These are phyloP conservation scores for Allium sativum DNA, from an alignment of 106 monocot species.

Conservation along the genomic window DNA sequence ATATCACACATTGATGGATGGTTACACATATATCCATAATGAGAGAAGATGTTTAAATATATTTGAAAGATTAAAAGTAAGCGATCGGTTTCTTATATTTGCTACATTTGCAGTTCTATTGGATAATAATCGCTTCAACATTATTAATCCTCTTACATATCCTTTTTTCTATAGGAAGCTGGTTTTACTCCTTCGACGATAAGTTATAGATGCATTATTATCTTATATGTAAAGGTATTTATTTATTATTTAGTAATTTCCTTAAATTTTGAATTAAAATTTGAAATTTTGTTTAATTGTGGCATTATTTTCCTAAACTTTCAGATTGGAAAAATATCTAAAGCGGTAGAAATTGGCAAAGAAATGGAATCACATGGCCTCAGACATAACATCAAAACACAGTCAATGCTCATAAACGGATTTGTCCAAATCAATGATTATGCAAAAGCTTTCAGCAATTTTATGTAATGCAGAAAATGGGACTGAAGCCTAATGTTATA, in stretches of 20 bases:
- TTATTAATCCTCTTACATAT: conserved; percentile 2
- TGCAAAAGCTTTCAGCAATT: conserved; percentile 89
- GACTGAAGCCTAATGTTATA: conserved; percentile 70
- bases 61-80: conserved; percentile 89
- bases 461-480: conserved; percentile 73
- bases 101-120: neutral
- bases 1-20: conserved; percentile 99
- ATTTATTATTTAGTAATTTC: too few relatives aligned
- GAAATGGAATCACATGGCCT: conserved; percentile 71
- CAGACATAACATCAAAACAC: conserved; percentile 84
- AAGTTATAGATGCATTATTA: conserved; percentile 92
- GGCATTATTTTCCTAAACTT: conserved; percentile 1
- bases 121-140: neutral
- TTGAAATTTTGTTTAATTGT: neutral
- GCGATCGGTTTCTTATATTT: neutral
- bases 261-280: too few relatives aligned
- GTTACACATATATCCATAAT: conserved; percentile 71
- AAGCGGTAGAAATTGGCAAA: conserved; percentile 66
- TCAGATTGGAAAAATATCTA: conserved; percentile 79
- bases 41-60: conserved; percentile 85
- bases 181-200: conserved; percentile 77
- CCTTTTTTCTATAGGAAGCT: conserved; percentile 63
- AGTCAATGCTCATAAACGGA: conserved; percentile 94
- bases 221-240: conserved; percentile 73
- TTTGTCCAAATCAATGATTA: conserved; percentile 81